Evolutionary conservation across 768 basidiomycete genomes (phyloP), one percentile per base, ranked within the genome.

Genomic region (Antrodiella citrinella): DNA sequence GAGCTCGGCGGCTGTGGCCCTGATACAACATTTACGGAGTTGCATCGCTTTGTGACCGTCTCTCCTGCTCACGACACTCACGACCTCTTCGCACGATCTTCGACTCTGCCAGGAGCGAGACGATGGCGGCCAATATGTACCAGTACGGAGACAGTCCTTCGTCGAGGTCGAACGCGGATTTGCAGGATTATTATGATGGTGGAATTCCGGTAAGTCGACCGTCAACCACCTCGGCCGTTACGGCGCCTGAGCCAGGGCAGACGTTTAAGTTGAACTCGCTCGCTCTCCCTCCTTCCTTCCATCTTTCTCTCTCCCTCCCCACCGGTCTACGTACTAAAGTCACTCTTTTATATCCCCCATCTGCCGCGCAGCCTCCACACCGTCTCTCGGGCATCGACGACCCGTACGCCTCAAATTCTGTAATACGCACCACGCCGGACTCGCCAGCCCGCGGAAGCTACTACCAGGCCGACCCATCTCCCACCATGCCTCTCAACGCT

Each of bases 351-450:
- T 52, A 42, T 48, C 23, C 24, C 43, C 23, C 48, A 23, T 47
- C 64, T 62, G 59, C 65, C 58, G 53, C 50, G 61, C 67, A 72
- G 66, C 64, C 62, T 20, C 47, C 57, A 20, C 60, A 62, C 49
- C 64, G 65, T 63, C 61, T 51, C 19, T 63, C 65, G 46, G 67
- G 63, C 65, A 51, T 38, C 49, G 59, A 72, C 71, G 51, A 65
- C 69, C 72, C 54, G 42, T 65, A 60, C 61, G 53, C 58, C 61
- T 69, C 68, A 0, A 52, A 51, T 42, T 61, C 39, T 30, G 45
- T 44, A 43, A 48, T 48, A 42, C 46, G 26, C 35, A 63, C 62
- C 57, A 0, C 48, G 49, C 24, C 56, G 45, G 63, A 61, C 56
- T 56, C 55, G 45, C 49, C 49, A n/a, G n/a, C 35, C 12, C 54